These are phyloP conservation scores for Sergeia podlipaevii DNA, from an alignment of 208 protist genomes.

Conservation along the genomic window DNA sequence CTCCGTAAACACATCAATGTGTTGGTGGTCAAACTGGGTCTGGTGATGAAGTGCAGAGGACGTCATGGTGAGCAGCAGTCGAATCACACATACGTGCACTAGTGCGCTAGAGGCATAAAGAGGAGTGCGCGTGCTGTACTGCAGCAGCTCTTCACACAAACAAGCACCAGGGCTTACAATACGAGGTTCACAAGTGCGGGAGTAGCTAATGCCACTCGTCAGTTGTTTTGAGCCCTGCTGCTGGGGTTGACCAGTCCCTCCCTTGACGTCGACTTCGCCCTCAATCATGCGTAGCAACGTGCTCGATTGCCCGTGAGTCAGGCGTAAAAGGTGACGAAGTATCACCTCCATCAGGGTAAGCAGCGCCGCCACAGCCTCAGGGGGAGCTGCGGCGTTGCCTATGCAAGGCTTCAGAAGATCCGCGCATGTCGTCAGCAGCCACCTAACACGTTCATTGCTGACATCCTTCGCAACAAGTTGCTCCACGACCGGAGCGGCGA, in stretches of 20 bases:
- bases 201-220: no score
- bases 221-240: constrained; percentile 5
- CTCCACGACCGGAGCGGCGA: constrained; percentile 35
- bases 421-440: constrained; percentile 49
- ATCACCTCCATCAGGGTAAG: constrained; percentile 52
- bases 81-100: constrained; percentile 44
- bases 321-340: constrained; percentile 45
- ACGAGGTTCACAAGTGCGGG: no score
- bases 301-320: constrained; percentile 24
- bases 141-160: constrained; percentile 48
- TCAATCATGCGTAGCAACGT: constrained; percentile 38
- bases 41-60: constrained; percentile 75
- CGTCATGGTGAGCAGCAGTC: constrained; percentile 70
- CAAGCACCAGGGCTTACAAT: constrained; percentile 12
- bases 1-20: constrained; percentile 78
- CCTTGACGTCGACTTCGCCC: background rate
- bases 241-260: background rate
- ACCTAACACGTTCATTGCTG: constrained; percentile 31
- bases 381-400: constrained; percentile 18
- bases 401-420: constrained; percentile 21
- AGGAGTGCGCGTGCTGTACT: constrained; percentile 36
- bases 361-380: constrained; percentile 19
- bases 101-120: constrained; percentile 27
- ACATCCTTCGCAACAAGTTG: constrained; percentile 15
- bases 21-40: constrained; percentile 32